phyloP scores from a whole-genome alignment of 805 yeast species.

The Myxozyma monticola region DNA sequence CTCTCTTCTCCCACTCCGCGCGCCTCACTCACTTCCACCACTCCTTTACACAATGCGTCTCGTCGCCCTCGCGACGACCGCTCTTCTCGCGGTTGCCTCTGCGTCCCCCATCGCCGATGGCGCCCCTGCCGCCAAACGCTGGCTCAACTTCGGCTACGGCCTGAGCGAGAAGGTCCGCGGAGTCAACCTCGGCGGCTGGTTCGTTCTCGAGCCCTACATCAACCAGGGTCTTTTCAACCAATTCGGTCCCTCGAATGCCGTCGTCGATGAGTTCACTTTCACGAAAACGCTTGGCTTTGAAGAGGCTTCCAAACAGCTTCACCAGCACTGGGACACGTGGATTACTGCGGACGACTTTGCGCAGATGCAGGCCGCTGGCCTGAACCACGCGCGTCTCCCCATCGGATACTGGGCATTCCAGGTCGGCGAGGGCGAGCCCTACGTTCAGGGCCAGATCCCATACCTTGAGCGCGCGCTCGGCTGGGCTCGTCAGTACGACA shows the following conservation, averaged over 20 bases:
- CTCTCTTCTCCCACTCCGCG: not conserved
- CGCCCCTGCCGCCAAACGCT: slow-evolving; percentile 13
- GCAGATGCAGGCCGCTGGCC: slow-evolving; percentile 57
- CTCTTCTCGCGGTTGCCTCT: not conserved
- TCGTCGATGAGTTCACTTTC: slow-evolving; percentile 82
- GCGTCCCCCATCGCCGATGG: slow-evolving; percentile 1
- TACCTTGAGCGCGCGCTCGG: slow-evolving; percentile 73
- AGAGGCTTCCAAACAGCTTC: slow-evolving; percentile 49
- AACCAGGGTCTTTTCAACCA: slow-evolving; percentile 73
- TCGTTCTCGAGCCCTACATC: slow-evolving; percentile 77
- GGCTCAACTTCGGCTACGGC: slow-evolving; percentile 31
- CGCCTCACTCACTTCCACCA: not conserved
- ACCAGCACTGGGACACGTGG: slow-evolving; percentile 76
- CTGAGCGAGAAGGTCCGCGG: slow-evolving; percentile 46
- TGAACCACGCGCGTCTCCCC: slow-evolving; percentile 86
- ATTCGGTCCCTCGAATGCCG: slow-evolving; percentile 50
- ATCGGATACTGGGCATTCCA: slow-evolving; percentile 90
- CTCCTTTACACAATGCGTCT: not conserved
- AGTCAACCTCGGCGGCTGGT: slow-evolving; percentile 88
- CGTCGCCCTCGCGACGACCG: not conserved
- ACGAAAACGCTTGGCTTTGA: slow-evolving; percentile 49
- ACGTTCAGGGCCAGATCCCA: slow-evolving; percentile 74
- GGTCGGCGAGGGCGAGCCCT: slow-evolving; percentile 57
- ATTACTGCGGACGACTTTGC: slow-evolving; percentile 69
- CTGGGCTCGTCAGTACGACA: slow-evolving; percentile 64